Evolutionary conservation across 306 rosid species (phyloP).

Genomic region (Casuarina equisetifolia): DNA sequence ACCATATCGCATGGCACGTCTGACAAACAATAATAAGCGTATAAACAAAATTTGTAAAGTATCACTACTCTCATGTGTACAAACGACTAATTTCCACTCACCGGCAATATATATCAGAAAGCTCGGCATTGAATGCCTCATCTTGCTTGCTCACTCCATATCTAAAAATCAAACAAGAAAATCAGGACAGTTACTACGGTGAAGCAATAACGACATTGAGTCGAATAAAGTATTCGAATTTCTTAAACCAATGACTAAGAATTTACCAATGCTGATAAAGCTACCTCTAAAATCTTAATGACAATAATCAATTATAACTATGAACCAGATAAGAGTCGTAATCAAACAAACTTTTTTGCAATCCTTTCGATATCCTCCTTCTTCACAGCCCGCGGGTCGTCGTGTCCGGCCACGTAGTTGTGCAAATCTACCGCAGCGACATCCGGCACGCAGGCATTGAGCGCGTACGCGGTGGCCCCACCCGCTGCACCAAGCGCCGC

Average conservation of each 20-base stretch:
- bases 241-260: neutral
- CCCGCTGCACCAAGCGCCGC: slow-evolving; percentile 78
- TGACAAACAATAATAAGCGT: neutral
- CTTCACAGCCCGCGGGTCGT: slow-evolving; percentile 64
- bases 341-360: slow-evolving; percentile 65
- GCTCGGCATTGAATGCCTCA: slow-evolving; percentile 86
- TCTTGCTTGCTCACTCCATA: slow-evolving; percentile 89
- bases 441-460: slow-evolving; percentile 74
- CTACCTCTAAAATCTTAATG: neutral
- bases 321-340: neutral
- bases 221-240: neutral
- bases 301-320: neutral
- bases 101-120: slow-evolving; percentile 71
- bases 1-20: slow-evolving; percentile 11
- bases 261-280: neutral
- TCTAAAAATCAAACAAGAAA: slow-evolving; percentile 34
- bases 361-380: slow-evolving; percentile 82
- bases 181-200: neutral
- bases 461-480: slow-evolving; percentile 68
- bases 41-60: neutral
- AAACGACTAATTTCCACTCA: slow-evolving; percentile 35
- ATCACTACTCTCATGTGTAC: neutral
- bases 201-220: neutral
- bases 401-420: slow-evolving; percentile 70
- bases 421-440: slow-evolving; percentile 85